Percentiles rank a stretch among this genome's conserved stretches.
phyloP scores from a whole-genome alignment of 768 basidiomycete species.

The Pulveroboletus ravenelii region DNA sequence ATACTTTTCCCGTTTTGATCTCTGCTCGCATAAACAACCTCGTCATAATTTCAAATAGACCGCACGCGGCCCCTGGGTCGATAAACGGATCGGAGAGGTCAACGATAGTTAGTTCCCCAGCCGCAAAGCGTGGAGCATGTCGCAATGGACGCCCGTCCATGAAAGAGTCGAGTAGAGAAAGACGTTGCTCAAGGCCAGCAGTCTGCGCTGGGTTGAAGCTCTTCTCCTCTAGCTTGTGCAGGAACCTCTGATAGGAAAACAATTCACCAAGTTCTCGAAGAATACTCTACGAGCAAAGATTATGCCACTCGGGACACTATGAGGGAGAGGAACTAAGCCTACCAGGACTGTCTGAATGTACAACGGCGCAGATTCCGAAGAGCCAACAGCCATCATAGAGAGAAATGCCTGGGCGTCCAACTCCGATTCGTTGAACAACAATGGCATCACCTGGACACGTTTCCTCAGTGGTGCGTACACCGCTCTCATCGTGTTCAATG shows the following conservation, averaged over 20 bases:
- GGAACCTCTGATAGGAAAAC: conserved; percentile 48
- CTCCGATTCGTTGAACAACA: conserved; percentile 52
- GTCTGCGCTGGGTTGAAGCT: conserved; percentile 53
- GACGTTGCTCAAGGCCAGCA: conserved; percentile 54
- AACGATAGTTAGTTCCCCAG: conserved; percentile 57
- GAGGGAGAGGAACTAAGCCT: conserved; percentile 12
- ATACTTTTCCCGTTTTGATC: conserved; percentile 54
- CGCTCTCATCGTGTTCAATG: conserved; percentile 48
- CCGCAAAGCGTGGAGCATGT: conserved; percentile 37
- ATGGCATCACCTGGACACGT: conserved; percentile 44
- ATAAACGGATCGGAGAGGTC: conserved; percentile 69
- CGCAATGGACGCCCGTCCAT: conserved; percentile 29
- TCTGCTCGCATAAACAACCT: conserved; percentile 56
- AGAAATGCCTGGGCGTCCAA: conserved; percentile 61
- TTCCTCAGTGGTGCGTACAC: conserved; percentile 47
- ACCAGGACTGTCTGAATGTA: conserved; percentile 66
- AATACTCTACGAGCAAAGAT: conserved; percentile 37
- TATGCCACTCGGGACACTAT: not conserved
- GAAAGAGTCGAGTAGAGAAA: conserved; percentile 53
- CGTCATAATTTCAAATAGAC: conserved; percentile 60
- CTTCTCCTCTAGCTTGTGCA: conserved; percentile 36
- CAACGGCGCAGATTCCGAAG: conserved; percentile 52
- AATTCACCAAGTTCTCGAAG: conserved; percentile 55
- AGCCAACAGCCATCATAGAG: conserved; percentile 64
- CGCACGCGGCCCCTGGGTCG: conserved; percentile 57